phyloP scores from a whole-genome alignment of 441 rosid species.

The Gossypium schwendimanii region DNA sequence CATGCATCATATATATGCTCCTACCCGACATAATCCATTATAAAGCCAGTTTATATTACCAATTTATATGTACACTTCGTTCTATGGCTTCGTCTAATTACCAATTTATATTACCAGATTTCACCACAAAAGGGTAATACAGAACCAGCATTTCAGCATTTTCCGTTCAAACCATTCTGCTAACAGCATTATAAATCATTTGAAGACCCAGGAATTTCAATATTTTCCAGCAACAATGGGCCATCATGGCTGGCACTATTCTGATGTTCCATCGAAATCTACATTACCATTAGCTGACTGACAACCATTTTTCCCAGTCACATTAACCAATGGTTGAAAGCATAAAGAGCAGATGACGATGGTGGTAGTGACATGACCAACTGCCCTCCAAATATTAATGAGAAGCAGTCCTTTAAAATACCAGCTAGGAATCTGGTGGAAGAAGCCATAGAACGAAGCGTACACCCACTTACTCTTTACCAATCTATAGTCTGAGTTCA shows the following conservation, averaged over 20 bases:
- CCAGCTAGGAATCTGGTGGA: background rate
- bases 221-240: background rate
- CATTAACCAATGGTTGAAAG: slow-evolving; percentile 5
- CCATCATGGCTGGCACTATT: background rate
- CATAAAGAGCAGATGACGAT: background rate
- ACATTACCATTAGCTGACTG: background rate
- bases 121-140: background rate
- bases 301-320: background rate
- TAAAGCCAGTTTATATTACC: background rate
- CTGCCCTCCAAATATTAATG: slow-evolving; percentile 8
- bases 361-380: slow-evolving; percentile 16
- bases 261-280: background rate
- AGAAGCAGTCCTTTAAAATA: background rate
- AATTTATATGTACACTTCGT: background rate
- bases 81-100: background rate
- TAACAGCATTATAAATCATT: background rate
- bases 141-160: background rate
- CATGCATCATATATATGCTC: background rate
- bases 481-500: background rate
- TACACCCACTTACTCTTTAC: background rate
- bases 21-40: background rate
- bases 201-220: background rate
- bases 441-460: background rate
- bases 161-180: background rate
- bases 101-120: background rate